Base-by-base conservation (phyloP, 2,329 filamentous ascomycete species). In the Xylariaceae sp. region DNA sequence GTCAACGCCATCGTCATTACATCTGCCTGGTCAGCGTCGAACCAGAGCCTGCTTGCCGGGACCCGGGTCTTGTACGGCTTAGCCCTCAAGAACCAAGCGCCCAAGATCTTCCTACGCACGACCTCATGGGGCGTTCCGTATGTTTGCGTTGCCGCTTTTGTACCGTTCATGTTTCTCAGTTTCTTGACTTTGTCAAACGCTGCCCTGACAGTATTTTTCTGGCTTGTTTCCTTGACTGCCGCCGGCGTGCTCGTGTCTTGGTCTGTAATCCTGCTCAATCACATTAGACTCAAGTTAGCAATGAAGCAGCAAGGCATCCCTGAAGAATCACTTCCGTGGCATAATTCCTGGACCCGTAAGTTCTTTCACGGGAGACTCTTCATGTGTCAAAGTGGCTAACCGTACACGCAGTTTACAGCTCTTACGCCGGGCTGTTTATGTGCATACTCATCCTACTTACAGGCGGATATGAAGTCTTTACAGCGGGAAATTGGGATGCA, bases 1-100 rank as follows among this genome's bases (percentile, higher is more conserved):
- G 84, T 91, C 70, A 92, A 92, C 67, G 87, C 86, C 37, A 76
- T 91, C 30, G 85, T 91, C 62, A 77, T 91, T 60, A 88, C 84
- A 0, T 87, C 85, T 0, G 86, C 85, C 0, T 85, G 82, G 71
- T 89, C 86, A 0, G 78, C 86, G 0, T 83, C 80, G 0, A 90
- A 90, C 62, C 83, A 86, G 60, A 81, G 79, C 64, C 73, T 91
- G 35, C 73, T 77, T 41, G 73, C 80, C 1, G 82, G 81, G 31
- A 83, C 81, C 0, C 76, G 83, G 46, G 80, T 82, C 35, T 71
- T 85, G 3, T 81, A 83, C 59, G 80, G 78, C 3, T 71, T 86
- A 51, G 82, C 83, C 0, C 74, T 83, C 11, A 81, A 84, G 67
- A 71, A 72, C 26, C 81, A 85, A 58, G 78, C 83, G 0, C 82